Conservation (phyloP, 83 land plant genomes). For the Picea abies region DNA sequence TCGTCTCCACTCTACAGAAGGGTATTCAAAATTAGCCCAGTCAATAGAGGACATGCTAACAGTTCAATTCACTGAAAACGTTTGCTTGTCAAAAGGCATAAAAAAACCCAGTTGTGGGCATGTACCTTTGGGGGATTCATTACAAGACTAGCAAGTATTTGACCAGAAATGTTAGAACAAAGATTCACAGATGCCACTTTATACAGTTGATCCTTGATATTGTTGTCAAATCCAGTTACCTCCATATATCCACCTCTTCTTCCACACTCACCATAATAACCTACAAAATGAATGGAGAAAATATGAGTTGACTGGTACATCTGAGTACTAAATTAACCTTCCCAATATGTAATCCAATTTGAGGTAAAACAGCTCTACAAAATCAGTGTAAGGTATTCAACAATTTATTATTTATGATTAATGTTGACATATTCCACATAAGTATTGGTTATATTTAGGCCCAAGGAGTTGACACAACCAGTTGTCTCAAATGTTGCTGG, state of each 20-base stretch:
- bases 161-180: constrained; percentile 95
- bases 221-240: constrained; percentile 81
- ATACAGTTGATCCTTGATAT: constrained; percentile 89
- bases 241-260: constrained; percentile 99
- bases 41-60: background rate
- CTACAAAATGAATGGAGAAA: constrained; percentile 31
- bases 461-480: too few species aligned
- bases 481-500: too few species aligned
- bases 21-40: constrained; percentile 17
- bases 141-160: constrained; percentile 94
- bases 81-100: background rate
- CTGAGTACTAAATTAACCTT: background rate
- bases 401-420: background rate
- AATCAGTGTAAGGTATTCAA: background rate
- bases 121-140: constrained; percentile 98
- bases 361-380: background rate
- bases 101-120: background rate
- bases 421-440: background rate
- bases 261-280: constrained; percentile 98
- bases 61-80: background rate
- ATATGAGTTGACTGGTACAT: background rate
- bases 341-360: background rate
- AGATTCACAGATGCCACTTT: constrained; percentile 96
- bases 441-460: too few species aligned
- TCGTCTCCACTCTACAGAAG: constrained; percentile 86